Evolutionary conservation across 2,329 filamentous ascomycete genomes (phyloP).

Genomic region (Trichoderma citrinoviride): DNA sequence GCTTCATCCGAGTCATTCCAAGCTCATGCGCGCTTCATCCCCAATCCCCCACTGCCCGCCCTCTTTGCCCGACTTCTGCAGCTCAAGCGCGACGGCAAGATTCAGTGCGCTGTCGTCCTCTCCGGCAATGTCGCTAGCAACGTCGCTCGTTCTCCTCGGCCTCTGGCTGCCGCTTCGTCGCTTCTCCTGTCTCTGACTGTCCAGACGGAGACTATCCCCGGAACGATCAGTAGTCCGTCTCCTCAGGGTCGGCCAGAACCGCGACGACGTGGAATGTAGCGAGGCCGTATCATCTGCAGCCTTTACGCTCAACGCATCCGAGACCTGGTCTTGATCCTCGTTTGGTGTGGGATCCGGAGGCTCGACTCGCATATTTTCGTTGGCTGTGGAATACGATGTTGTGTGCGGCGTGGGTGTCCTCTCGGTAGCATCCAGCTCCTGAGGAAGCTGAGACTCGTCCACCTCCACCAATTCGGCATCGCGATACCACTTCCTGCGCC

Average conservation of each 20-base stretch:
- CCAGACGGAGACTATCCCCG: conserved; percentile 17
- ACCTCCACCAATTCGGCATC: conserved; percentile 92
- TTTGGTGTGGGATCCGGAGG: conserved; percentile 26
- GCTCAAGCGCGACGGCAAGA: conserved; percentile 48
- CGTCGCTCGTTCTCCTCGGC: conserved; percentile 43
- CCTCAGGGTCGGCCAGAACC: conserved; percentile 42
- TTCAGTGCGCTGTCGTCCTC: conserved; percentile 45
- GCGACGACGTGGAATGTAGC: conserved; percentile 48
- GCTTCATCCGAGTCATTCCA: conserved; percentile 62
- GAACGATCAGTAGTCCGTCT: conserved; percentile 42
- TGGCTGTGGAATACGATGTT: conserved; percentile 36
- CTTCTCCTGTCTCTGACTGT: conserved; percentile 19
- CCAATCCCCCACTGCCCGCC: conserved; percentile 72
- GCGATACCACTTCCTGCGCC: conserved; percentile 91
- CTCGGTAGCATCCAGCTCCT: conserved; percentile 39
- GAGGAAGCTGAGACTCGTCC: conserved; percentile 32
- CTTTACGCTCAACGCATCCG: conserved; percentile 32
- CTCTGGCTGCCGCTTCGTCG: conserved; percentile 36
- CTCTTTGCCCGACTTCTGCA: conserved; percentile 53
- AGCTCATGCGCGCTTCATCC: conserved; percentile 79
- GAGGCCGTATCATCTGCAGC: conserved; percentile 45
- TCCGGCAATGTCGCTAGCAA: conserved; percentile 41
- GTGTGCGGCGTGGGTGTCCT: conserved; percentile 28
- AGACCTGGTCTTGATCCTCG: conserved; percentile 30
- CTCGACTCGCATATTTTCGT: conserved; percentile 39